Conservation (phyloP, 2,329 filamentous ascomycete genomes). For the Cadophora luteo-olivacea region DNA sequence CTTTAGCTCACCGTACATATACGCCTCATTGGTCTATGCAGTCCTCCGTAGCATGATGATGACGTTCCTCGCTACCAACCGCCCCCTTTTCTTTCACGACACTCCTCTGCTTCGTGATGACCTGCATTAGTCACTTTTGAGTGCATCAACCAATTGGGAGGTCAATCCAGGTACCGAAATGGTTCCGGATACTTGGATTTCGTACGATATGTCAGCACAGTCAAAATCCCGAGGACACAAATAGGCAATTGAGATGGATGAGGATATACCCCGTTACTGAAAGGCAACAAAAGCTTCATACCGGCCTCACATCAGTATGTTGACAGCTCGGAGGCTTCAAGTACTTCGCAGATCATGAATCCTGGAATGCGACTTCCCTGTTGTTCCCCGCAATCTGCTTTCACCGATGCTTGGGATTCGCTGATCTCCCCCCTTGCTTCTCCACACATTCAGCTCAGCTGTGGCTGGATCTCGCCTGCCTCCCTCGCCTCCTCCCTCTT, state of each 20-base stretch:
- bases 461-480: constrained; percentile 11
- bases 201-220: neutral
- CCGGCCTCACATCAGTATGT: neutral
- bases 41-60: neutral
- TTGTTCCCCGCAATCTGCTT: constrained; percentile 13
- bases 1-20: constrained; percentile 16
- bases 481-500: constrained; percentile 5
- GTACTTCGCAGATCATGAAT: constrained; percentile 5
- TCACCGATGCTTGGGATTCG: constrained; percentile 3
- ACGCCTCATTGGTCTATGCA: constrained; percentile 8
- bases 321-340: neutral
- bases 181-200: neutral
- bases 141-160: constrained; percentile 9
- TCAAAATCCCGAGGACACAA: neutral
- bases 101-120: constrained; percentile 1
- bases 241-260: neutral
- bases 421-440: neutral
- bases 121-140: constrained; percentile 11
- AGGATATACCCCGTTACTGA: neutral
- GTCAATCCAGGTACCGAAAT: constrained; percentile 13
- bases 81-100: constrained; percentile 9
- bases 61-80: constrained; percentile 11
- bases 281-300: neutral
- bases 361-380: neutral
- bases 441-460: constrained; percentile 19